Evolutionary conservation across 2,329 filamentous ascomycete species (phyloP), one percentile per base, ranked within the genome.

Genomic region (Colletotrichum agaves): DNA sequence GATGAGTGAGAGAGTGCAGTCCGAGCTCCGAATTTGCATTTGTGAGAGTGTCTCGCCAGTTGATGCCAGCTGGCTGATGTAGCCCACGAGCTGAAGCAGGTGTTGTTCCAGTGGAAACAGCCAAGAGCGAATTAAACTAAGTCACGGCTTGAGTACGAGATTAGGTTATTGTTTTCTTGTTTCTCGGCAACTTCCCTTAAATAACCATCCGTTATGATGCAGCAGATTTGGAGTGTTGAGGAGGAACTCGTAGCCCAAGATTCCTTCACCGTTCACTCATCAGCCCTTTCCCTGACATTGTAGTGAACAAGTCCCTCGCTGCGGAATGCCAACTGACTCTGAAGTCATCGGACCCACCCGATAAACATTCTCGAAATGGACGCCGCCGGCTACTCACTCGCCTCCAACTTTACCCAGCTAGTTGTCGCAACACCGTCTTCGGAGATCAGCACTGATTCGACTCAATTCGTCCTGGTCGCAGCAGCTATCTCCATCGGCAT

Each of bases 351-450:
- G 64, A 59, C 64, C 64, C 64, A 67, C 64, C 19, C 4, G 21
- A 13, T 33, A 35, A 63, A 53, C 44, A 23, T 37, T 53, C 46
- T 55, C 21, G n/a, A 64, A 64, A 67, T 64, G 64, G 53, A 63
- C 23, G 19, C 53, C 39, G 4, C 55, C 41, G 46, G 21, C 35
- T 35, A 39, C 21, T 46, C 49, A 39, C 46, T 59, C 27, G 47
- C 64, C n/a, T 49, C 47, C 33, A 67, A 67, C 47, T 47, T 60
- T 47, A 67, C 64, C 41, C 61, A 67, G 33, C 19, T 64, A 13
- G 19, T 60, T 44, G 33, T 33, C 12, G 39, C 37, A 23, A n/a
- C 61, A 23, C 17, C 61, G 4, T 33, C 35, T 5, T 8, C 53
- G 10, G 31, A 47, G 10, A 21, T 21, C 19, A 19, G 13, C 33